These are phyloP conservation scores for Ustilago hordei DNA, from an alignment of 1,284 basidiomycete genomes.

Conservation along the genomic window DNA sequence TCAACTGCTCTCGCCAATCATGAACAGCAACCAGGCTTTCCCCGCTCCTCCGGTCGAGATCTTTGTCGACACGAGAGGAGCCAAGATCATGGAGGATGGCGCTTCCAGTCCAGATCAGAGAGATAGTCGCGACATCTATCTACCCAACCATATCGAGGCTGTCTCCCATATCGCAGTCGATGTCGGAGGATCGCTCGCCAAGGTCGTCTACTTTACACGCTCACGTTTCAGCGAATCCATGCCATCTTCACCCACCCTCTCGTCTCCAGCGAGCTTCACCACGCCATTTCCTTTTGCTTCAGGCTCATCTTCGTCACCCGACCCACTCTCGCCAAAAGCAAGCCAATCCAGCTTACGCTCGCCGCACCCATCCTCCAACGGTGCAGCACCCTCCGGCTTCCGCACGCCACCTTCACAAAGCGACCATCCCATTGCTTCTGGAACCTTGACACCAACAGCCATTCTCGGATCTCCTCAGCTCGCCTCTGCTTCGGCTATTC, in stretches of 20 bases:
- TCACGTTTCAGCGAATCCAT: conserved; percentile 36
- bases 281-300: conserved; percentile 14
- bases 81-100: conserved; percentile 63
- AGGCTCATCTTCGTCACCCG: conserved; percentile 24
- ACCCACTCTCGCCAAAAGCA: conserved; percentile 32
- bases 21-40: conserved; percentile 47
- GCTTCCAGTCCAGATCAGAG: conserved; percentile 58
- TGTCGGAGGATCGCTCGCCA: conserved; percentile 93
- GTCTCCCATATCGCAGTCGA: conserved; percentile 69
- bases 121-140: conserved; percentile 67
- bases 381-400: conserved; percentile 17
- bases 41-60: conserved; percentile 57
- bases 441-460: conserved; percentile 61
- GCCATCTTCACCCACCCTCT: conserved; percentile 20
- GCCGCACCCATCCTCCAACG: conserved; percentile 39
- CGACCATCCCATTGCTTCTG: conserved; percentile 47
- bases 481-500: conserved; percentile 51
- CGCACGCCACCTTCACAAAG: conserved; percentile 50
- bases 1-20: conserved; percentile 6
- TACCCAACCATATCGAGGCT: conserved; percentile 67
- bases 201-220: conserved; percentile 94
- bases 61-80: conserved; percentile 60
- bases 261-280: conserved; percentile 14
- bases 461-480: conserved; percentile 44
- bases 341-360: conserved; percentile 45